These are phyloP conservation scores for Sporobolus alterniflorus DNA, from an alignment of 202 grass and related monocot species.

Conservation along the genomic window DNA sequence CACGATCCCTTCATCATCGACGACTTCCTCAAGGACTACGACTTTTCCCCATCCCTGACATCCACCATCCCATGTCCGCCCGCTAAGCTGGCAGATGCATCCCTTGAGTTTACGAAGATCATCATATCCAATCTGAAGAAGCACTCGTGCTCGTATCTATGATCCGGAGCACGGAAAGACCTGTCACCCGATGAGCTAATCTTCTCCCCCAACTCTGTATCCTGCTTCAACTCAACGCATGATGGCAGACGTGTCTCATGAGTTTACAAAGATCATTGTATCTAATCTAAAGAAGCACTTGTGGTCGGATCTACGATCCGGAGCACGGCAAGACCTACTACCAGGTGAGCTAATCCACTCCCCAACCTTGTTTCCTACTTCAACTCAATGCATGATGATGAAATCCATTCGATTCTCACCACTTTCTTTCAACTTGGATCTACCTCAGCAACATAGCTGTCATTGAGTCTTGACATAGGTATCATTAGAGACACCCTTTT, in stretches of 20 bases:
- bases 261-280: too few species aligned
- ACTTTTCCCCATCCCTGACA: neutral
- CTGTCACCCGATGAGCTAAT: conserved; percentile 84
- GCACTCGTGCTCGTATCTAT: conserved; percentile 81
- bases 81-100: neutral
- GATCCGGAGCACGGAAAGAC: conserved; percentile 87
- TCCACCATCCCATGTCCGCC: neutral
- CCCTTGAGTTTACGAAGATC: conserved; percentile 56
- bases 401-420: too few species aligned
- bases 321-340: conserved; percentile 92
- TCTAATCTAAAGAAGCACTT: too few species aligned
- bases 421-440: too few species aligned
- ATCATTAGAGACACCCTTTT: too few species aligned
- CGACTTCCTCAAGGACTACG: conserved; percentile 36
- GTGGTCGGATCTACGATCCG: conserved; percentile 82
- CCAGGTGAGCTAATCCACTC: conserved; percentile 52
- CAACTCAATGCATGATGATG: too few species aligned
- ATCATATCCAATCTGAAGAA: conserved; percentile 90
- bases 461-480: too few species aligned
- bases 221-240: too few species aligned
- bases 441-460: too few species aligned
- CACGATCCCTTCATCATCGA: conserved; percentile 53
- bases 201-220: too few species aligned
- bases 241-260: too few species aligned
- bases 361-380: neutral